phyloP scores from a whole-genome alignment of 495 filamentous ascomycete genomes.

The Hypoxylon cercidicola region DNA sequence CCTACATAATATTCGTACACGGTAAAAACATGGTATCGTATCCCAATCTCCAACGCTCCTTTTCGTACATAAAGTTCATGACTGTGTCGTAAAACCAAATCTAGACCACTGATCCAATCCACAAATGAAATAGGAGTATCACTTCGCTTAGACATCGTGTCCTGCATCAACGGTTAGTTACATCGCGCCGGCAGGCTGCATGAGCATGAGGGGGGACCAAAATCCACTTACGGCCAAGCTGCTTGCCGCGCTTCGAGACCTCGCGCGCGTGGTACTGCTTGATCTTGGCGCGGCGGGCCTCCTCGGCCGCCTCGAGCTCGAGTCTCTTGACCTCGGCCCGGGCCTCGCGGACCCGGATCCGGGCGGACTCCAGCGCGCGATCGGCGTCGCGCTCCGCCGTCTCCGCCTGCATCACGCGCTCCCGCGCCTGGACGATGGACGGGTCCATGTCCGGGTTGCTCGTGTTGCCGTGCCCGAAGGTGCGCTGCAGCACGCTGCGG shows the following conservation, averaged over 20 bases:
- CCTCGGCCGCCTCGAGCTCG: constrained; percentile 71
- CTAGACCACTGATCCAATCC: neutral
- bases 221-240: constrained; percentile 69
- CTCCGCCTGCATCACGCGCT: constrained; percentile 68
- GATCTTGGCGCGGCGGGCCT: constrained; percentile 67
- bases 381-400: constrained; percentile 70
- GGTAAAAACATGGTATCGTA: constrained; percentile 27
- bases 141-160: constrained; percentile 19
- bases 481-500: constrained; percentile 52
- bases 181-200: neutral
- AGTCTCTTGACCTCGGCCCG: constrained; percentile 69
- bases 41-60: neutral
- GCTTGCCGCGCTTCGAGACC: constrained; percentile 72
- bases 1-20: constrained; percentile 23
- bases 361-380: constrained; percentile 65
- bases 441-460: constrained; percentile 62
- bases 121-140: neutral
- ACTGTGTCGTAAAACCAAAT: neutral
- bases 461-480: constrained; percentile 57
- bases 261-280: constrained; percentile 72
- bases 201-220: neutral
- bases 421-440: constrained; percentile 65
- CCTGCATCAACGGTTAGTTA: constrained; percentile 13
- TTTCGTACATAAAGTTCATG: constrained; percentile 1
- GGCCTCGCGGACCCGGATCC: constrained; percentile 67